These are phyloP conservation scores for Ambrosia trifida DNA, from an alignment of 129 eudicot species.

Conservation along the genomic window DNA sequence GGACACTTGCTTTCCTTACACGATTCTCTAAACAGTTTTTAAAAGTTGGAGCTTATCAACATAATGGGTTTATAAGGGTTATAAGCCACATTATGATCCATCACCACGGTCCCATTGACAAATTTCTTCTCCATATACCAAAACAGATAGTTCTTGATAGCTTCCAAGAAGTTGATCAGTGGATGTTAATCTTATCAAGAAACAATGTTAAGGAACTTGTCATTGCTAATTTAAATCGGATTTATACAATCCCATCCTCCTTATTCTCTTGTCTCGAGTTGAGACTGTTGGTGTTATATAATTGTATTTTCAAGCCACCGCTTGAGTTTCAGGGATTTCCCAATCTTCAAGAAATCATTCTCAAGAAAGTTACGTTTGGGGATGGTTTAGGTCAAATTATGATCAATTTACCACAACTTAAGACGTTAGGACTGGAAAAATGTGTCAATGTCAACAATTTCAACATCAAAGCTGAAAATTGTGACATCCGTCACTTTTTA, in stretches of 20 bases:
- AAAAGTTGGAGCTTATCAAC: too few relatives aligned
- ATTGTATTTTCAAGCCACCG: conserved; percentile 19
- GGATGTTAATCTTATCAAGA: conserved; percentile 27
- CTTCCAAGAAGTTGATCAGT: background rate
- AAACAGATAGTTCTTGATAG: too few relatives aligned
- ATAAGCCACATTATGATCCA: background rate
- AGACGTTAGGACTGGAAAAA: background rate
- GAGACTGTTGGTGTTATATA: background rate
- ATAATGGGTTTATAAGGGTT: conserved; percentile 3
- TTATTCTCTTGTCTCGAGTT: conserved; percentile 11
- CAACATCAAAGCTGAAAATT: conserved; percentile 16
- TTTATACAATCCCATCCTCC: background rate
- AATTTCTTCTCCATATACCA: conserved; percentile 14
- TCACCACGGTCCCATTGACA: conserved; percentile 8
- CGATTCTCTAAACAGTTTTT: too few relatives aligned
- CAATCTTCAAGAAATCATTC: background rate
- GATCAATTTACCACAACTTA: conserved; percentile 22
- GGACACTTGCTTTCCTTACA: too few relatives aligned
- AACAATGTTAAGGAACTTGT: conserved; percentile 6
- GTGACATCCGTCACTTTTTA: too few relatives aligned
- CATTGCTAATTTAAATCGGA: background rate
- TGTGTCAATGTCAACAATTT: conserved; percentile 21
- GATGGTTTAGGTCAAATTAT: background rate
- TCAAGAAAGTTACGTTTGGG: conserved; percentile 9
- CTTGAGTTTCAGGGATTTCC: conserved; percentile 14